Base-by-base conservation (phyloP, 768 basidiomycete genomes). In the Sistotremastrum niveocremeum region DNA sequence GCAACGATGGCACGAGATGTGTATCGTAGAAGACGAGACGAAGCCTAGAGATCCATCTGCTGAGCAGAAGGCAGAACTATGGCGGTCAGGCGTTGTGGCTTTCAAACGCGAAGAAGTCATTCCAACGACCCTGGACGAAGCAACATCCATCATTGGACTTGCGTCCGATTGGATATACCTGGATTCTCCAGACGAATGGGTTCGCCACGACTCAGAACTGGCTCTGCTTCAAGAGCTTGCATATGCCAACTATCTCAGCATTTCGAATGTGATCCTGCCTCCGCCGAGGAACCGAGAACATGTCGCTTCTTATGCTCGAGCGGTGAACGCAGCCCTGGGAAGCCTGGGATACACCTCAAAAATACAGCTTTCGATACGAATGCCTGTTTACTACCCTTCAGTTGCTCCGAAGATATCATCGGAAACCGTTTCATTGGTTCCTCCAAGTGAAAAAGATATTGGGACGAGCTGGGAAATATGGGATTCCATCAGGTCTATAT, bases 401-500 rank as follows among this genome's bases (percentile, higher is more conserved):
- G 68, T 74, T 37, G 68, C 82, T 50, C 12, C 10, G 6, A 52
- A 41, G 39, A 34, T 47, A 12, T 10, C 28, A 35, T 31, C 45
- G 31, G 11, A 46, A 12, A 34, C 46, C 1, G 32, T 34, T 7
- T 35, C 30, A 7, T 3, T 7, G 46, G 34, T 30, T 45, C 9
- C 43, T 54, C 12, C 20, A 20, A 20, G 20, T 20, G 77, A 78
- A 52, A 67, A 64, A 6, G 76, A 81, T 50, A 64, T 85, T 44
- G 79, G 80, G 54, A 73, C 70, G 5, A 88, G 85, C 0, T 99
- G 95, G 94, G 95, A 98, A 60, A 94, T 93, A 78, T 99, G 95
- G 95, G 95, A 98, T 60, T 73, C 83, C 41, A 87, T 99, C 48
- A 72, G 93, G 49, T 81, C 82, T 3, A 73, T 94, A 34, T 99